Conservation (phyloP, 169 alveolate genomes). For the Plasmodium berghei region DNA sequence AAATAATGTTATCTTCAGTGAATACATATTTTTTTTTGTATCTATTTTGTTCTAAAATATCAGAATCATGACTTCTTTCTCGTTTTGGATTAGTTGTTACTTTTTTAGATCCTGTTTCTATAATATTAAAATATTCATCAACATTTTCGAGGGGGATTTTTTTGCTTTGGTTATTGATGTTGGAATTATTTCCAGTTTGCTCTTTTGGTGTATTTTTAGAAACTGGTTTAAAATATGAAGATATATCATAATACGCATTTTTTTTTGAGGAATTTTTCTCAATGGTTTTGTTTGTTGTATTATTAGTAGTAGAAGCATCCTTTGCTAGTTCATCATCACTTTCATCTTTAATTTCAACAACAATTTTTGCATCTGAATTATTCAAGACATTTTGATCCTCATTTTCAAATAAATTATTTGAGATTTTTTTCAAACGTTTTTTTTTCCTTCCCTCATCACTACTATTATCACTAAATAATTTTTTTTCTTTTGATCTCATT, state of each 20-base stretch:
- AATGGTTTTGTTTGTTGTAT: background rate
- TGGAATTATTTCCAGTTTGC: background rate
- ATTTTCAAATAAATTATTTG: slow-evolving; percentile 41
- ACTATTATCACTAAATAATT: slow-evolving; percentile 11
- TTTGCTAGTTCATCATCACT: background rate
- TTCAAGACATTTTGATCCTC: slow-evolving; percentile 5
- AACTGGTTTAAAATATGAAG: slow-evolving; percentile 39
- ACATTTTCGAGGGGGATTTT: slow-evolving; percentile 26
- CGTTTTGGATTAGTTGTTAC: slow-evolving; percentile 12
- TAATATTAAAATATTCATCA: slow-evolving; percentile 15
- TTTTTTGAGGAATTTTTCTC: slow-evolving; percentile 9
- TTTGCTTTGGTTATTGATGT: background rate
- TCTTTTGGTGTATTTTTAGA: slow-evolving; percentile 11
- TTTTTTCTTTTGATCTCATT: slow-evolving; percentile 52
- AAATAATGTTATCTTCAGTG: slow-evolving; percentile 7
- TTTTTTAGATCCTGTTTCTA: slow-evolving; percentile 5
- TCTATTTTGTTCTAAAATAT: background rate
- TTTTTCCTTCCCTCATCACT: slow-evolving; percentile 54
- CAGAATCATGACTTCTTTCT: slow-evolving; percentile 28
- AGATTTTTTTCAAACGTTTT: slow-evolving; percentile 40
- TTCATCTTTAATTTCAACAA: slow-evolving; percentile 25
- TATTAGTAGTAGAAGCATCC: background rate
- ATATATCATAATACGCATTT: slow-evolving; percentile 30
- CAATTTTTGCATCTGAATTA: slow-evolving; percentile 3
- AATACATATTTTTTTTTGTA: slow-evolving; percentile 21